Base-by-base conservation (phyloP, 208 protist species). In the Crithidia mellificae region DNA sequence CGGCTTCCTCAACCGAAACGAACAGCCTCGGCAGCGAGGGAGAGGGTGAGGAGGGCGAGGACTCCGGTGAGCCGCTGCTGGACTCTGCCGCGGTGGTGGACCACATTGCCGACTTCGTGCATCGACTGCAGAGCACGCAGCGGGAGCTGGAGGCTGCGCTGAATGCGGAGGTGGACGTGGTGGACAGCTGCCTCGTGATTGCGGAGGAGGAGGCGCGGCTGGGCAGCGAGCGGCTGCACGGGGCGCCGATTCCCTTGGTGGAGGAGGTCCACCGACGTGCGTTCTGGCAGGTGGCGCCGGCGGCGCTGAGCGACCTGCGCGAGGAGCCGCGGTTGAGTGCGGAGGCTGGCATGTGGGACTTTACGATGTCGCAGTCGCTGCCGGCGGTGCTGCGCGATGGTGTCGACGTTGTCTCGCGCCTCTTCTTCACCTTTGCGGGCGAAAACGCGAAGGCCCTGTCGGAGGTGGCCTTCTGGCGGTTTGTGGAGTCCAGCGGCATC, bases 391-490 rank as follows among this genome's bases (percentile, higher is more conserved):
- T 94, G 64, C 69, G 73, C 66, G 72, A 84, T 29, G 46, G 83
- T 54, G 75, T 81, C 22, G 54, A 64, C 39, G 69, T 71, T 8
- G 76, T 83, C 29, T 77, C 80, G 4, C 74, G 83, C 6, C 51
- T 92, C 57, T 95, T 93, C 67, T 87, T 85, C 68, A 56, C 71
- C 52, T 92, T 84, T 54, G 90, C 87, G 25, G 85, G 87, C 19
- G 77, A 78, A 20, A 80, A 84, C 63, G 73, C 83, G 4, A 72
- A 68, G 41, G 59, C 69, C 22, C 77, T 95, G 78, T 71, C 77
- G 30, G 90, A 95, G 63, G 80, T 85, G 30, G 71, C 76, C 54
- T 93, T 93, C 75, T 95, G 90, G 90, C 71, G 85, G 24, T 92
- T 95, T 54, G 76, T 85, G 2, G 87, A 92, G 58, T 66, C 47